Base-by-base conservation (phyloP, 139 green algal species). In the Pleodorina starrii region DNA sequence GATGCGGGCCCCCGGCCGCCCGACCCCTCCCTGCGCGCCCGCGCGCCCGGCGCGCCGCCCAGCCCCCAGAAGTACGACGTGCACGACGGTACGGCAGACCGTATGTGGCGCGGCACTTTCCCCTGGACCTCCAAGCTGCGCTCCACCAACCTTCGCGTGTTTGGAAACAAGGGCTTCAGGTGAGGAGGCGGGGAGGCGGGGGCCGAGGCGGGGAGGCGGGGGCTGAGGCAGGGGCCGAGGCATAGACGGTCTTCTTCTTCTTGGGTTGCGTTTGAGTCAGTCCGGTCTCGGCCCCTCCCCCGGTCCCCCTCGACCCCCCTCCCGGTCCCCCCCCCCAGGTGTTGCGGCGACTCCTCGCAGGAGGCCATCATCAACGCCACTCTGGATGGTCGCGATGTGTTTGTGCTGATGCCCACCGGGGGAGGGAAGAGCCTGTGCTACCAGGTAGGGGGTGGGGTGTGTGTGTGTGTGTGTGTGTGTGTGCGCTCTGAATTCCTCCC, bases 331-430 rank as follows among this genome's bases (percentile, higher is more conserved):
- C 40, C 72, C 32, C 36, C 2, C 86, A 94, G 95, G 87, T 73
- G 46, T 54, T 87, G 91, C 75, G 72, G 72, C 7, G 42, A 35
- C 72, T 48, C 72, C 38, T 59, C 72, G 1, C 96, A 98, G 90
- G 90, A 94, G 63, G 81, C 91, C 21, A 95, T 98, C 73, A 95
- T 98, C 25, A 94, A 97, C 79, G 93, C 95, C 42, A 95, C 96
- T 0, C 71, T 99, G 50, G 71, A 90, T 43, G 93, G 93, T 0
- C 78, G 94, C 63, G 96, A 99, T 91, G 89, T 93, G 19, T 98
- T 99, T 73, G 96, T 99, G 86, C 93, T 99, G 16, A 98, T 99
- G 97, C 97, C 97, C n/a, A 99, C 97, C 1, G 90, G 75, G 27
- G 84, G 84, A 35, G 73, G 96, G 44, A 88, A 98, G 93, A 96